Evolutionary conservation across 2,329 filamentous ascomycete species (phyloP).

Genomic region (Fusarium newnesense): DNA sequence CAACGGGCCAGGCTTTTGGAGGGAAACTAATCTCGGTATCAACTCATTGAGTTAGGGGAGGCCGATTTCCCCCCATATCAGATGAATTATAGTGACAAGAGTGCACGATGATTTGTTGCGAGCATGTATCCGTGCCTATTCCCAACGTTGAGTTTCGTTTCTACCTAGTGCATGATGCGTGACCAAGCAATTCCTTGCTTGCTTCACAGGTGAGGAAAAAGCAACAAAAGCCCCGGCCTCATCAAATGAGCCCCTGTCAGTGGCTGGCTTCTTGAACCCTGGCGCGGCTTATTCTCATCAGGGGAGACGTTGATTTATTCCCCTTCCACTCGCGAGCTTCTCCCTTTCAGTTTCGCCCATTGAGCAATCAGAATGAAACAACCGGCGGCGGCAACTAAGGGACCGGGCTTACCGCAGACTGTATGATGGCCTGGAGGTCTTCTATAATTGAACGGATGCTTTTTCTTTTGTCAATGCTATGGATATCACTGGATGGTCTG

Average conservation of each 20-base stretch:
- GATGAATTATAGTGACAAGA: slow-evolving; percentile 11
- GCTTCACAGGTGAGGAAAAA: slow-evolving; percentile 18
- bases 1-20: slow-evolving; percentile 36
- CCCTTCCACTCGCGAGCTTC: slow-evolving; percentile 25
- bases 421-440: neutral
- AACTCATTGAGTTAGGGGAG: slow-evolving; percentile 37
- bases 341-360: slow-evolving; percentile 6
- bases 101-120: neutral
- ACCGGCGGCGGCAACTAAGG: slow-evolving; percentile 36
- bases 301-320: slow-evolving; percentile 21
- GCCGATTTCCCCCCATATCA: slow-evolving; percentile 23
- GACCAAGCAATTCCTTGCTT: slow-evolving; percentile 5
- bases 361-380: slow-evolving; percentile 43
- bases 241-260: slow-evolving; percentile 23
- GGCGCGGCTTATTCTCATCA: slow-evolving; percentile 24
- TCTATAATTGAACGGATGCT: neutral
- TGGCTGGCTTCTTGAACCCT: slow-evolving; percentile 22
- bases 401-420: neutral
- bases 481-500: neutral
- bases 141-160: neutral
- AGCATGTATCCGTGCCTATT: neutral
- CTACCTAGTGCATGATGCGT: neutral
- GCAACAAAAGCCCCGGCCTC: slow-evolving; percentile 17
- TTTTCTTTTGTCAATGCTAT: slow-evolving; percentile 13
- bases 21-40: slow-evolving; percentile 43